Base-by-base conservation (phyloP, 2,329 filamentous ascomycete species). In the Penicillium sclerotigenum region DNA sequence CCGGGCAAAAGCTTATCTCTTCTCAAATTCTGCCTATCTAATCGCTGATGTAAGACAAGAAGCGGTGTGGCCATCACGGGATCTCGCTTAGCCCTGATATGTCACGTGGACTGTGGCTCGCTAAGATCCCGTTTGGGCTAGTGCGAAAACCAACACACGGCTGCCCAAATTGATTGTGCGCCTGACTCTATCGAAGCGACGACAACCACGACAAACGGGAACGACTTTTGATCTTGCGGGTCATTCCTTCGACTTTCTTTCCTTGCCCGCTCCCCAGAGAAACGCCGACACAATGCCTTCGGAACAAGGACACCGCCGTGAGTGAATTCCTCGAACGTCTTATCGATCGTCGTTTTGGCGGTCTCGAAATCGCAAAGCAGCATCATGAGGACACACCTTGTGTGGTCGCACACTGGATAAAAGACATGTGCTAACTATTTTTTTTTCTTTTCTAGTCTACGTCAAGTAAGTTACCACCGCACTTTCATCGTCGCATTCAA, bases 281-380 rank as follows among this genome's bases (percentile, higher is more conserved):
- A 71, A 68, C 67, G 70, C 76, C 80, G 80, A 81, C 87, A 91
- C 85, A 79, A 94, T 94, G 89, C 85, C 88, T 88, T 87, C 89
- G 76, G 88, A 90, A 86, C 83, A 87, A 77, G 89, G 89, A 81
- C 88, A 92, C 87, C 86, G 89, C 88, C 83, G 89, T 93, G 81
- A 89, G 89, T 89, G 57, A 64, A 50, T 54, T 59, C 62, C 45
- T 60, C 42, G 48, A 48, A 38, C 47, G 48, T 24, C 20, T 60
- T 57, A 47, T 54, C 64, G 59, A 61, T 62, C 52, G 57, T 56
- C 52, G 41, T 34, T 38, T 46, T 46, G 29, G 47, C 43, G 47
- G 52, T 57, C 46, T 58, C 18, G 51, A 59, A 54, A 46, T 56
- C 55, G 52, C 54, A 43, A 54, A 45, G 37, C 38, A 29, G 49